Evolutionary conservation across 1,284 basidiomycete species (phyloP).

Genomic region (Ganoderma sinense): DNA sequence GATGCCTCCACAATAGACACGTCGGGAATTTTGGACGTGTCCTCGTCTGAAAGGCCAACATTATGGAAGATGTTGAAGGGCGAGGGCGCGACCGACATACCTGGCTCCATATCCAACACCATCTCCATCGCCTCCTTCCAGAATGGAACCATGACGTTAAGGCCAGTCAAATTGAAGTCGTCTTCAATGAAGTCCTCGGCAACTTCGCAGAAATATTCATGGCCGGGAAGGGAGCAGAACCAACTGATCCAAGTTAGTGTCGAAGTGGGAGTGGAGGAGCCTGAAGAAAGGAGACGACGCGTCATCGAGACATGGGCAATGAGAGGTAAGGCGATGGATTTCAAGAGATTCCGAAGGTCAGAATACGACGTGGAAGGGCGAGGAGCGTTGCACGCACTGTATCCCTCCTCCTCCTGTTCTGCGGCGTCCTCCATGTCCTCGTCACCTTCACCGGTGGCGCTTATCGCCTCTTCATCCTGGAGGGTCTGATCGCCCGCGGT

Average conservation of each 20-base stretch:
- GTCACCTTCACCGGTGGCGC: slow-evolving; percentile 42
- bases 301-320: not conserved
- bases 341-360: slow-evolving; percentile 7
- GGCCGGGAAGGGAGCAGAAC: slow-evolving; percentile 98
- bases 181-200: slow-evolving; percentile 99
- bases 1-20: slow-evolving; percentile 98
- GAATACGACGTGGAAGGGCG: slow-evolving; percentile 2
- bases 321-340: not conserved
- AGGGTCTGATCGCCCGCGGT: slow-evolving; percentile 26
- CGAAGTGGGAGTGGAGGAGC: slow-evolving; percentile 85
- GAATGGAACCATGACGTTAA: slow-evolving; percentile 95
- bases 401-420: slow-evolving; percentile 42
- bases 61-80: not conserved
- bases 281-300: slow-evolving; percentile 44
- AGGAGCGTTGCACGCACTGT: slow-evolving; percentile 38
- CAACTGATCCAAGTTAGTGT: slow-evolving; percentile 97
- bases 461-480: slow-evolving; percentile 40
- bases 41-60: slow-evolving; percentile 73
- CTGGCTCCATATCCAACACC: slow-evolving; percentile 99
- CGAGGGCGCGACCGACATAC: slow-evolving; percentile 53
- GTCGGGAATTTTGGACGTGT: slow-evolving; percentile 90
- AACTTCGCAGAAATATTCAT: slow-evolving; percentile 99
- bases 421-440: slow-evolving; percentile 44
- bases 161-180: slow-evolving; percentile 98
- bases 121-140: slow-evolving; percentile 99